Conservation (phyloP, 305 asterid genomes). For the Fraxinus nigra region DNA sequence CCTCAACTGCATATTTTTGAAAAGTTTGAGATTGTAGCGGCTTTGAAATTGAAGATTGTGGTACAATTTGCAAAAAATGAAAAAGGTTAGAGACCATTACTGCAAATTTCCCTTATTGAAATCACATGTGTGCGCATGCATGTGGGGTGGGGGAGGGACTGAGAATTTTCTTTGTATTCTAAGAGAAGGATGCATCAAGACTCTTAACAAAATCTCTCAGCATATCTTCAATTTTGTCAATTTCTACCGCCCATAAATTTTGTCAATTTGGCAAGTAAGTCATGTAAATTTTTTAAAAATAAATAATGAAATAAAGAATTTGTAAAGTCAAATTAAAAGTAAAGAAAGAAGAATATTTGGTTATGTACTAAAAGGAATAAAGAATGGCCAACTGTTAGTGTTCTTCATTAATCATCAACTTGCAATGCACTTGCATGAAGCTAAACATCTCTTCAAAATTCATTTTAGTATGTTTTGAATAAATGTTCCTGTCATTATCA, state of each 20-base stretch:
- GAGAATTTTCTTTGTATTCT: neutral
- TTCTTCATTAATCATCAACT: neutral
- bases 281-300: neutral
- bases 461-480: neutral
- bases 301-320: neutral
- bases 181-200: neutral
- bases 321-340: neutral
- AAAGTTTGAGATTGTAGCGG: too few species aligned
- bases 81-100: too few species aligned
- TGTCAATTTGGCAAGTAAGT: neutral
- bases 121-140: neutral
- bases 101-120: too few species aligned
- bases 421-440: neutral
- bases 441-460: neutral
- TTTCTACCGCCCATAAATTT: neutral
- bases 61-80: too few species aligned
- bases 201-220: slow-evolving; percentile 2
- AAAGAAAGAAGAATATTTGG: neutral
- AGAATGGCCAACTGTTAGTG: neutral
- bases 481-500: neutral
- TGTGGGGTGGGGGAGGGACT: neutral
- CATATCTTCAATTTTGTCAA: slow-evolving; percentile 33
- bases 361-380: neutral
- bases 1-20: too few species aligned
- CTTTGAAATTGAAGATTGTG: too few species aligned